Evolutionary conservation across 805 yeast species (phyloP).

Genomic region (Cyberlindnera xylosilytica): DNA sequence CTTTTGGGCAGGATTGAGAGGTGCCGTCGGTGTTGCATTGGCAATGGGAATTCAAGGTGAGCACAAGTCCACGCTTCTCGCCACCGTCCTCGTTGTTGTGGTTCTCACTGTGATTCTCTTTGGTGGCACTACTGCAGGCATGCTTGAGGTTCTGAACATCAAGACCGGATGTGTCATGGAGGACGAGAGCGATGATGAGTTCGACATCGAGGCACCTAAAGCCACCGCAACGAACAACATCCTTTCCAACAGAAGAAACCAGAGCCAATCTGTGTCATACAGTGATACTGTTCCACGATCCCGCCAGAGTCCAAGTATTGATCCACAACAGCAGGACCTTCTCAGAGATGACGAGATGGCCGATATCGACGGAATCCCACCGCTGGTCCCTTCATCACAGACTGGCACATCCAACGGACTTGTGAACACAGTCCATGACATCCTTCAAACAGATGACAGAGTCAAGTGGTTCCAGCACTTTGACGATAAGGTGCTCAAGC

Average conservation of each 20-base stretch:
- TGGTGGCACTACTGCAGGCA: conserved; percentile 98
- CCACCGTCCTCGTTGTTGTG: conserved; percentile 95
- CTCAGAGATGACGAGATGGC: conserved; percentile 24
- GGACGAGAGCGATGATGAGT: conserved; percentile 86
- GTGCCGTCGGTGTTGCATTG: conserved; percentile 98
- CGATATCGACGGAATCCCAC: conserved; percentile 26
- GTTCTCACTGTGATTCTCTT: conserved; percentile 93
- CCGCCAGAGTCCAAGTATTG: conserved; percentile 22
- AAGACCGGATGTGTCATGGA: conserved; percentile 88
- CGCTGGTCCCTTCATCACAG: conserved; percentile 18
- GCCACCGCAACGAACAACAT: conserved; percentile 17
- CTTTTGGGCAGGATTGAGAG: conserved; percentile 98
- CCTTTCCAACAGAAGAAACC: conserved; percentile 19
- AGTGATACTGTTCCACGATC: conserved; percentile 27
- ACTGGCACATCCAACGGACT: conserved; percentile 12
- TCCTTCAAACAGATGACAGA: conserved; percentile 60
- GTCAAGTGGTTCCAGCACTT: conserved; percentile 91
- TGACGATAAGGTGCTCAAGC: conserved; percentile 91
- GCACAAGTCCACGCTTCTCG: conserved; percentile 79
- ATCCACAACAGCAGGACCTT: conserved; percentile 21
- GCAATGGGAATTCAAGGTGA: conserved; percentile 98
- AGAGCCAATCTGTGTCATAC: conserved; percentile 14
- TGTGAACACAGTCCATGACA: conserved; percentile 25
- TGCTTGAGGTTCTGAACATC: conserved; percentile 93
- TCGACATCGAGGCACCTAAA: conserved; percentile 78